These are phyloP conservation scores for Cutaneotrichosporon dermatis DNA, from an alignment of 1,284 basidiomycete species.

Conservation along the genomic window DNA sequence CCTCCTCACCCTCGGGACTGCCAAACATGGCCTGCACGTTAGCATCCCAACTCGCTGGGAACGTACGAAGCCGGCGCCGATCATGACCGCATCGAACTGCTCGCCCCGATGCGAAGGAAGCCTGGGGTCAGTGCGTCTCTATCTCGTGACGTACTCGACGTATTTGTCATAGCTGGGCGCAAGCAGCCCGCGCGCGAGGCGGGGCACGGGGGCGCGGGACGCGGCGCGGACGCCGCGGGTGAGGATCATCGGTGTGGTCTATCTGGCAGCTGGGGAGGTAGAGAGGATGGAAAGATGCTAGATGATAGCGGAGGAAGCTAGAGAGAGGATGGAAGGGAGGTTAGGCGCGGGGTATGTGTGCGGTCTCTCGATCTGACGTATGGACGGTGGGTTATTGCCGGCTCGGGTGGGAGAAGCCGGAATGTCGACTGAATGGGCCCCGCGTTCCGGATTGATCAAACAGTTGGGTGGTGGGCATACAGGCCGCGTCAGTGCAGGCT, in stretches of 20 bases:
- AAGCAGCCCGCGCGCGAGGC: constrained; percentile 5
- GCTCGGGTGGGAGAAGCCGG: too few species aligned
- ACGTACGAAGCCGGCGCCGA: constrained; percentile 42
- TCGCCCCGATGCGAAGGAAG: constrained; percentile 10
- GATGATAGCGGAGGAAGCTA: neutral
- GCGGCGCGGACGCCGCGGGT: neutral
- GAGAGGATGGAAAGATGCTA: neutral
- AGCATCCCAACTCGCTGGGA: neutral
- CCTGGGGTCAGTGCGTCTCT: neutral
- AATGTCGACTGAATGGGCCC: too few species aligned
- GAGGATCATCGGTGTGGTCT: neutral
- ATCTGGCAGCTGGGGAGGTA: neutral
- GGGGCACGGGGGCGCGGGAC: neutral
- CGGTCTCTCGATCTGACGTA: too few species aligned
- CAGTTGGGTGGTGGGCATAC: too few species aligned
- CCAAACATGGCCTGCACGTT: constrained; percentile 42
- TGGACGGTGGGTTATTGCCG: too few species aligned
- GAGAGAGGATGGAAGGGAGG: too few species aligned
- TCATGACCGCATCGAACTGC: constrained; percentile 26
- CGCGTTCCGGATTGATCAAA: too few species aligned
- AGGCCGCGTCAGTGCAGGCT: too few species aligned
- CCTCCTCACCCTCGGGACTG: constrained; percentile 37
- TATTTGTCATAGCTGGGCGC: constrained; percentile 9
- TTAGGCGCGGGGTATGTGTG: too few species aligned
- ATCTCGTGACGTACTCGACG: neutral